A percentile compares a stretch with the other conserved stretches of the same genome.
phyloP scores from a whole-genome alignment of 208 protist genomes.

The Trypanosoma cruzi region DNA sequence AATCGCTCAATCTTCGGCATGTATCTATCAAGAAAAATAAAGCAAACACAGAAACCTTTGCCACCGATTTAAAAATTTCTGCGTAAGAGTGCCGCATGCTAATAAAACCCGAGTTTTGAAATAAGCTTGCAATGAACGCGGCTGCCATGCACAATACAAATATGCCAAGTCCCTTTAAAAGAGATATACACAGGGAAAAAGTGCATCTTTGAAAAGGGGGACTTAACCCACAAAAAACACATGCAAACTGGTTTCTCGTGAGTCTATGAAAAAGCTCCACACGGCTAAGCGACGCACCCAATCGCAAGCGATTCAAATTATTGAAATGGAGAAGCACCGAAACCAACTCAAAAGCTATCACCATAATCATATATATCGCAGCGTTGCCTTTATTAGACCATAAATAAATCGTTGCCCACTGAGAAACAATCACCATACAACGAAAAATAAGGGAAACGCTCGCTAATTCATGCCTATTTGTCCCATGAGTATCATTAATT shows the following conservation, averaged over 20 bases:
- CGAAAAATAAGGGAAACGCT: not conserved
- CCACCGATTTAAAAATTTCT: not conserved
- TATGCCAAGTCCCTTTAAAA: not conserved
- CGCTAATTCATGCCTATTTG: not conserved
- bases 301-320: not conserved
- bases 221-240: not conserved
- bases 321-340: not conserved
- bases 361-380: constrained; percentile 7
- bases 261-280: not conserved
- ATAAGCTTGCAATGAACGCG: not conserved
- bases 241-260: not conserved
- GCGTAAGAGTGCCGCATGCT: constrained; percentile 2
- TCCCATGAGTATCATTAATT: not conserved
- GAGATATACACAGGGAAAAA: not conserved
- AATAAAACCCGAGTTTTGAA: not conserved
- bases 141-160: constrained; percentile 3
- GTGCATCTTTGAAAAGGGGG: not conserved
- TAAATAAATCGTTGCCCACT: constrained; percentile 4
- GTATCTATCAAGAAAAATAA: constrained; percentile 9
- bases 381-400: constrained; percentile 15
- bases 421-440: constrained; percentile 2
- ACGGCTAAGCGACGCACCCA: not conserved
- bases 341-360: constrained; percentile 8
- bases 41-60: not conserved
- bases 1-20: not conserved